Base-by-base conservation (phyloP, 495 filamentous ascomycete genomes). In the Hypoxylon cercidicola region DNA sequence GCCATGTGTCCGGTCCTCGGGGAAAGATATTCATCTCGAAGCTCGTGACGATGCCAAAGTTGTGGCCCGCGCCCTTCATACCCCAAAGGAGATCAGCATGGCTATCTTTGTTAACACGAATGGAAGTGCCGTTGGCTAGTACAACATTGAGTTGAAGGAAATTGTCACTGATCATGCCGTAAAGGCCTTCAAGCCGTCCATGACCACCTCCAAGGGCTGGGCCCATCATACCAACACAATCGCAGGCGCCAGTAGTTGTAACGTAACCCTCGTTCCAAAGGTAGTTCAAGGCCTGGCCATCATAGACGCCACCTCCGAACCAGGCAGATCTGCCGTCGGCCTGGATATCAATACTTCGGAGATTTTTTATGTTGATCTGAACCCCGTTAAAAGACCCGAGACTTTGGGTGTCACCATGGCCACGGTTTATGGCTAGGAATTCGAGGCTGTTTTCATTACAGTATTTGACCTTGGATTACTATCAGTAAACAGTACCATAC, bases 201-300 rank as follows among this genome's bases (percentile, higher is more conserved):
- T 79, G 79, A 5, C 88, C 88, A 20, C 87, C 88, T 43, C 89
- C 85, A 4, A 83, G 81, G 39, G 77, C 74, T 62, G 89, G 87
- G 8, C 88, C 88, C n/a, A 80, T 84, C 21, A 85, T 77, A 10
- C 88, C 87, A 25, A 69, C 62, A 21, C 63, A 50, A 41, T 81
- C 75, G 48, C 79, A 84, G 19, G 78, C 34, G 1, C 57, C 57
- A 13, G 48, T 52, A 9, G 43, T 18, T 46, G 54, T 30, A 41
- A 70, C 60, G 20, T 54, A 72, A 7, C 84, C 84, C 64, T 79
- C 73, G 7, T 82, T 73, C 64, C 74, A 78, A 44, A 69, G 52
- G 55, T 39, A 39, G 1, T 45, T 39, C 6, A 51, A 52, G 55
- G 51, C 57, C 15, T 53, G 35, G 1, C 52, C 51, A 48, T 47